Conservation (phyloP, 2,329 filamentous ascomycete genomes). For the Leptodontidium sp. region DNA sequence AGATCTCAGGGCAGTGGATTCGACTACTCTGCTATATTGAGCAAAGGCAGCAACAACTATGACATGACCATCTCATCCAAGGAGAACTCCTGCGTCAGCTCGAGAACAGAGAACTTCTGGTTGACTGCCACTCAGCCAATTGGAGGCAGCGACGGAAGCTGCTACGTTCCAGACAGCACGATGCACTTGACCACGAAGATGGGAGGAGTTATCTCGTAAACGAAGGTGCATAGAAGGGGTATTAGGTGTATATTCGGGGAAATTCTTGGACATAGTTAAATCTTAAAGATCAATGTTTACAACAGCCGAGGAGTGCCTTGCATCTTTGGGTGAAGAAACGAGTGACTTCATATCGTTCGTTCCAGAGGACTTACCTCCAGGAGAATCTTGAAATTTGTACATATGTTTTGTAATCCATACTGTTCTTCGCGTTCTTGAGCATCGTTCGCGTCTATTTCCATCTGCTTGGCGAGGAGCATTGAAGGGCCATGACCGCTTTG, state of each 20-base stretch:
- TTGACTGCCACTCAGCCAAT: constrained; percentile 39
- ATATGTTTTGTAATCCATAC: no score
- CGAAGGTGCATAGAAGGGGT: no score
- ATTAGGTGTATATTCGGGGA: constrained; percentile 17
- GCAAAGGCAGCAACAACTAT: constrained; percentile 42
- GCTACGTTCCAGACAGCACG: constrained; percentile 40
- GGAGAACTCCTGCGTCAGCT: constrained; percentile 42
- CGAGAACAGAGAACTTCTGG: constrained; percentile 47
- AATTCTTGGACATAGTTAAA: constrained; percentile 38
- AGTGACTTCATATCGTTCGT: no score
- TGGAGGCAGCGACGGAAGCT: constrained; percentile 43
- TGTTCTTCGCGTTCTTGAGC: no score
- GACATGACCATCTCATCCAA: constrained; percentile 43
- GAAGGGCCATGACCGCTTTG: no score
- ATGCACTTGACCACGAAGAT: constrained; percentile 40
- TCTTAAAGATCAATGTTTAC: constrained; percentile 31
- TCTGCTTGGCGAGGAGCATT: no score
- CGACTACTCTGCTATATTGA: constrained; percentile 46
- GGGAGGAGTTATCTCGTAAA: no score
- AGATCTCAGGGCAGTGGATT: constrained; percentile 41
- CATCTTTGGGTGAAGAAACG: no score
- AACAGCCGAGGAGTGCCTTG: no score
- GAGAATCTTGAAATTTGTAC: no score
- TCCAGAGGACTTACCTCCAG: no score
- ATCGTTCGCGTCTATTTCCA: no score